A percentile compares a stretch with the other conserved stretches of the same genome.
Conservation (phyloP, 768 basidiomycete genomes). For the Sporobolomyces roseus region DNA sequence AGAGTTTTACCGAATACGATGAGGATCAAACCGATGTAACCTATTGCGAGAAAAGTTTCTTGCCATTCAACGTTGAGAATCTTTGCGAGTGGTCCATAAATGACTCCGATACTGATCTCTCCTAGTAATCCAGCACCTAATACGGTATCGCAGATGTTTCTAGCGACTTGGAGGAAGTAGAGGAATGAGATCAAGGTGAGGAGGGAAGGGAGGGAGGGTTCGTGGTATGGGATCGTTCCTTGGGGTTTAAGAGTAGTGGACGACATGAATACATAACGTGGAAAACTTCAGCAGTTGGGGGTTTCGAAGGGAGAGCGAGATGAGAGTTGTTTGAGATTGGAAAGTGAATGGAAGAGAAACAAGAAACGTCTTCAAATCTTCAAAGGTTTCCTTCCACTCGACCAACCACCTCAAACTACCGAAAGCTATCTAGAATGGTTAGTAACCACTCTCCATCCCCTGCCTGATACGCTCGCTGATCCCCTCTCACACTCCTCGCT, state of each 20-base stretch:
- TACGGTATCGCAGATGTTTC: conserved; percentile 51
- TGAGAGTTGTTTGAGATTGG: background rate
- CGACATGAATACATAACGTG: conserved; percentile 7
- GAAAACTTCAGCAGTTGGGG: conserved; percentile 13
- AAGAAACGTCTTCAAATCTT: background rate
- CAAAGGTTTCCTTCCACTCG: background rate
- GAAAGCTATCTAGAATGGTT: background rate
- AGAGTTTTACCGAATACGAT: conserved; percentile 50
- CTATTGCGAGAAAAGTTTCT: conserved; percentile 54
- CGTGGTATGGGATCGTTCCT: conserved; percentile 46
- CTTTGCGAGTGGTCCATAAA: conserved; percentile 58
- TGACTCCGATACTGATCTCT: conserved; percentile 58
- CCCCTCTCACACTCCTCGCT: background rate
- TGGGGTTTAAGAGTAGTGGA: background rate
- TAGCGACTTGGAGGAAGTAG: conserved; percentile 56
- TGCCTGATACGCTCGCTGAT: background rate
- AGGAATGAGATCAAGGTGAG: conserved; percentile 59
- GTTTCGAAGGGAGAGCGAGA: background rate
- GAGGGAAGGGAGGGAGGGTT: conserved; percentile 49
- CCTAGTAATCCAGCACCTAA: conserved; percentile 57
- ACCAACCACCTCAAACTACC: no score
- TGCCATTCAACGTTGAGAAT: conserved; percentile 53
- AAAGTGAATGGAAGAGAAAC: background rate
- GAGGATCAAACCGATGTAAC: conserved; percentile 55
- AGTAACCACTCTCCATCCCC: background rate